Conservation (phyloP, 306 rosid genomes). For the Gynostemma pentaphyllum region DNA sequence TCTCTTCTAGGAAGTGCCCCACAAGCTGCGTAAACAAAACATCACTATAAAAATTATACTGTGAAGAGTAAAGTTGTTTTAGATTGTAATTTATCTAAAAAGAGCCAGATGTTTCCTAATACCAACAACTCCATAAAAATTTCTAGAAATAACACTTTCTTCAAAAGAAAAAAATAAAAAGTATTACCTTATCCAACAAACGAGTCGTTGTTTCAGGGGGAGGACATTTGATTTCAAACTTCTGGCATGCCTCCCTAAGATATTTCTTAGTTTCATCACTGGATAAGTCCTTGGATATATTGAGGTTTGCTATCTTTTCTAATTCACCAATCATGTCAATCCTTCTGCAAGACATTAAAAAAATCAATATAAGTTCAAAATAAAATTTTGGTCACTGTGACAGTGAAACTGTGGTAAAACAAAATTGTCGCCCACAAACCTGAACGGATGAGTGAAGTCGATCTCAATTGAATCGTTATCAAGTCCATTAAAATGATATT, state of each 20-base stretch:
- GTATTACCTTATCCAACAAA: slow-evolving; percentile 63
- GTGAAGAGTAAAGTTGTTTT: too few relatives aligned
- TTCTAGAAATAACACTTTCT: too few relatives aligned
- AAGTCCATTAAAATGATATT: too few relatives aligned
- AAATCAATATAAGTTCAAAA: slow-evolving; percentile 8
- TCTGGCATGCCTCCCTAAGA: too few relatives aligned
- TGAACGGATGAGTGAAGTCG: slow-evolving; percentile 31
- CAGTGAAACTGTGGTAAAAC: neutral
- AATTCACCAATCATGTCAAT: slow-evolving; percentile 79
- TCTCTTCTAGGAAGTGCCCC: too few relatives aligned
- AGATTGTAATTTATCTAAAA: too few relatives aligned
- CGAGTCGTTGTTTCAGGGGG: slow-evolving; percentile 72
- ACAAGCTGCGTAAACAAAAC: too few relatives aligned
- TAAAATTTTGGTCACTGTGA: neutral
- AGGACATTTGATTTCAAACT: too few relatives aligned
- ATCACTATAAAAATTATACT: neutral
- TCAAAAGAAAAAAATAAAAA: neutral
- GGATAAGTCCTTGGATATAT: slow-evolving; percentile 58
- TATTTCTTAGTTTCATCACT: slow-evolving; percentile 62
- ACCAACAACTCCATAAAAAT: too few relatives aligned
- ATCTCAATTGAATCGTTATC: too few relatives aligned
- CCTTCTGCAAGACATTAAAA: too few relatives aligned
- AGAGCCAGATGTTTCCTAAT: too few relatives aligned
- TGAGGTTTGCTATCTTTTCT: slow-evolving; percentile 57
- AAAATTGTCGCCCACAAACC: slow-evolving; percentile 20